These are phyloP conservation scores for Blastobotrys indianensis DNA, from an alignment of 1,139 yeast genomes.

Conservation along the genomic window DNA sequence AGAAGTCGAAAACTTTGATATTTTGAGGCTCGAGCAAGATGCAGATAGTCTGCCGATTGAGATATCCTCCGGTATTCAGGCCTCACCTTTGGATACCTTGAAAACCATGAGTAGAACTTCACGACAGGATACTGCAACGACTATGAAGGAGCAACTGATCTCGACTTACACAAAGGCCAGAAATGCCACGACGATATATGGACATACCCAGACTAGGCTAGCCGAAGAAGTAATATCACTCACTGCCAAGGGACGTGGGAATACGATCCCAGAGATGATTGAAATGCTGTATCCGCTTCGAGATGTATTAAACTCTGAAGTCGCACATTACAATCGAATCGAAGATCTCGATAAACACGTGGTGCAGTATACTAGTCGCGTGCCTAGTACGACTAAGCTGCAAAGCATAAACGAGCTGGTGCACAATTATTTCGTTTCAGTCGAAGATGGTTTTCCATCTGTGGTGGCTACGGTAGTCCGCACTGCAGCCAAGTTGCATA, in stretches of 20 bases:
- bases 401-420: constrained; percentile 80
- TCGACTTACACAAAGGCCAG: constrained; percentile 43
- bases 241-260: constrained; percentile 89
- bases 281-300: constrained; percentile 60
- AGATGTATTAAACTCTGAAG: constrained; percentile 65
- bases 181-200: constrained; percentile 52
- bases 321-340: constrained; percentile 47
- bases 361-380: constrained; percentile 13
- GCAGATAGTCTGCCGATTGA: not conserved
- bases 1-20: constrained; percentile 18
- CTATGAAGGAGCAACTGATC: constrained; percentile 47
- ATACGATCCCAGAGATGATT: constrained; percentile 49
- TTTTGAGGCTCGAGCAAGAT: constrained; percentile 20
- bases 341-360: constrained; percentile 30
- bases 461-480: constrained; percentile 91
- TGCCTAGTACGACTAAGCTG: constrained; percentile 45
- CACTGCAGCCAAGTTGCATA: constrained; percentile 69
- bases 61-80: not conserved
- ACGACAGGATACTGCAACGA: constrained; percentile 50
- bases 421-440: constrained; percentile 60
- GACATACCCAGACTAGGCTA: constrained; percentile 75
- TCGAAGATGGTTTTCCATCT: constrained; percentile 81
- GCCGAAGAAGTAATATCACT: constrained; percentile 75
- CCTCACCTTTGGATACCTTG: constrained; percentile 1
- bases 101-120: constrained; percentile 19